These are phyloP conservation scores for Pleomassaria siparia DNA, from an alignment of 2,329 filamentous ascomycete genomes.

Conservation along the genomic window DNA sequence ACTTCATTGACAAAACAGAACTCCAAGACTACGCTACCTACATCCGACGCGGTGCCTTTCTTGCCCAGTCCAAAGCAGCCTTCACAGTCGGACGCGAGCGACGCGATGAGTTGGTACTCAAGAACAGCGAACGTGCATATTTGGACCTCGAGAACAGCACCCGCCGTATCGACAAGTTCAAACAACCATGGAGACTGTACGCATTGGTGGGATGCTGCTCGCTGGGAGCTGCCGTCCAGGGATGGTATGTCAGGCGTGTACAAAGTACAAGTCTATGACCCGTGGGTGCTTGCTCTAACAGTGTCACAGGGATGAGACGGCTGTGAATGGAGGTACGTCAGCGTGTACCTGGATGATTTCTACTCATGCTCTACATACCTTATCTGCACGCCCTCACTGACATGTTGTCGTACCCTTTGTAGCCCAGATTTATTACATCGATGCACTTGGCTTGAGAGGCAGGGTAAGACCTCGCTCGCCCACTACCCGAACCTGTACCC, in stretches of 20 bases:
- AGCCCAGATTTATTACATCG: conserved; percentile 20
- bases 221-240: conserved; percentile 23
- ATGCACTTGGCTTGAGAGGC: conserved; percentile 12
- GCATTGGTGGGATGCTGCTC: conserved; percentile 21
- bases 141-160: conserved; percentile 17
- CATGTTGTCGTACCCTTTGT: no score
- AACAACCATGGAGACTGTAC: conserved; percentile 23
- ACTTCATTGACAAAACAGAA: conserved; percentile 14
- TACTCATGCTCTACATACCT: no score
- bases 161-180: conserved; percentile 23
- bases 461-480: not conserved
- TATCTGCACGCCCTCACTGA: no score
- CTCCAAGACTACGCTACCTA: conserved; percentile 22
- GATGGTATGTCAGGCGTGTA: conserved; percentile 20
- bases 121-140: conserved; percentile 13
- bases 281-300: not conserved
- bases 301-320: conserved; percentile 16
- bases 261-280: not conserved
- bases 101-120: conserved; percentile 15
- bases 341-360: not conserved
- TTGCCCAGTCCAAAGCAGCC: conserved; percentile 20
- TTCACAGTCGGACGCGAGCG: conserved; percentile 12
- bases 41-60: conserved; percentile 21
- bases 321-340: conserved; percentile 21
- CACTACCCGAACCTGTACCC: not conserved